These are phyloP conservation scores for Ceratobasidium sp. DNA, from an alignment of 1,284 basidiomycete species.

Conservation along the genomic window DNA sequence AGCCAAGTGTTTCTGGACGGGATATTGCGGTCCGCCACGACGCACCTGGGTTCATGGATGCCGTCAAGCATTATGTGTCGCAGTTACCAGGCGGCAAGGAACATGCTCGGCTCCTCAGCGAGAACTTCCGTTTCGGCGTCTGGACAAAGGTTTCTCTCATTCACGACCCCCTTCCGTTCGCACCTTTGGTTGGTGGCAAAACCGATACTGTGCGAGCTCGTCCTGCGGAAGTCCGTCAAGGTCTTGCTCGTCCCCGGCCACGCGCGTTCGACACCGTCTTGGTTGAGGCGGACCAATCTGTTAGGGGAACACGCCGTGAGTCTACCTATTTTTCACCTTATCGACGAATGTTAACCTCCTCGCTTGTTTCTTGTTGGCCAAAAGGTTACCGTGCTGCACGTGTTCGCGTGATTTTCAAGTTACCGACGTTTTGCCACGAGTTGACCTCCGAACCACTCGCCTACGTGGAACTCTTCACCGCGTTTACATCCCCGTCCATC, in stretches of 20 bases:
- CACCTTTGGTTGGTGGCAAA: background rate
- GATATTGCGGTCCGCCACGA: background rate
- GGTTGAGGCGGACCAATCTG: no score
- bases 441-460: background rate
- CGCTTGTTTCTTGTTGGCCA: no score
- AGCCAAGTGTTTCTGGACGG: background rate
- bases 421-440: background rate
- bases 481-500: background rate
- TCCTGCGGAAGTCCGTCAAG: no score
- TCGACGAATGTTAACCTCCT: no score
- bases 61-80: conserved; percentile 1
- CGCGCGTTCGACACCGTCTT: no score
- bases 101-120: background rate
- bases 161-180: conserved; percentile 12
- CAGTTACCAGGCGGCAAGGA: background rate
- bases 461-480: background rate
- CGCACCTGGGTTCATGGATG: background rate
- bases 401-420: background rate
- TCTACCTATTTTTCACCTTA: no score
- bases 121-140: background rate
- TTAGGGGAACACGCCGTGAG: no score
- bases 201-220: background rate
- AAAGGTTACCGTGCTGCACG: no score
- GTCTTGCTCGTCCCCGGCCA: no score
- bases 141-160: background rate